Percentiles rank a stretch among this genome's conserved stretches.
Evolutionary conservation across 23 red algal genomes (phyloP).

Genomic region (Agarophyton chilense): DNA sequence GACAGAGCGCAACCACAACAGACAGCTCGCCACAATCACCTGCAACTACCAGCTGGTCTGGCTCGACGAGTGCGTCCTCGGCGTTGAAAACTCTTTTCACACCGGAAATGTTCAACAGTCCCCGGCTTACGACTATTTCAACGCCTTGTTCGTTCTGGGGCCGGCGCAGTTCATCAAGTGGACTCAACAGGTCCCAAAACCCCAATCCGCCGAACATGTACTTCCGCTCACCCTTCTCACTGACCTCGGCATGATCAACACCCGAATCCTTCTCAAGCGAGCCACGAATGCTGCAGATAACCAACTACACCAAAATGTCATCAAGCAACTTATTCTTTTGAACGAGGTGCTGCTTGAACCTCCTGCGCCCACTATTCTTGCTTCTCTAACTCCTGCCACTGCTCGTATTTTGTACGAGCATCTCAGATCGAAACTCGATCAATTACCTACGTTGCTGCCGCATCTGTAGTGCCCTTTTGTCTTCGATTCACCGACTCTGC

Average conservation of each 20-base stretch:
- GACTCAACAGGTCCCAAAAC: not conserved
- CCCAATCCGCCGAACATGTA: not conserved
- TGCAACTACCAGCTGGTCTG: slow-evolving; percentile 25
- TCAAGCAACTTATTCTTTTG: not conserved
- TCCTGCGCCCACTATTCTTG: not conserved
- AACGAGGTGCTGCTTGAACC: slow-evolving; percentile 5
- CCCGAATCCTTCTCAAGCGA: not conserved
- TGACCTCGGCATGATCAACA: slow-evolving; percentile 19
- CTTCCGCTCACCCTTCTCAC: not conserved
- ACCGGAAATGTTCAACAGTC: no score
- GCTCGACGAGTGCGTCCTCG: not conserved
- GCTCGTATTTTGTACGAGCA: slow-evolving; percentile 12
- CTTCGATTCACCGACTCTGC: no score
- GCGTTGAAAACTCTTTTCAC: not conserved
- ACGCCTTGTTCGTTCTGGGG: not conserved
- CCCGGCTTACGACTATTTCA: slow-evolving; percentile 5
- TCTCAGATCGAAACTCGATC: not conserved
- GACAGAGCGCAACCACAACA: slow-evolving; percentile 1
- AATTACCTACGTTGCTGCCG: not conserved
- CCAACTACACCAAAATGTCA: not conserved
- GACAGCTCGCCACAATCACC: not conserved
- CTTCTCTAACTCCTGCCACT: slow-evolving; percentile 15
- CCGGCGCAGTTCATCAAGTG: slow-evolving; percentile 17
- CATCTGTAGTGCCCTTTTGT: not conserved
- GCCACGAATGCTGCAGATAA: not conserved